phyloP scores from a whole-genome alignment of 2,329 filamentous ascomycete species.

The Pyricularia sp. region DNA sequence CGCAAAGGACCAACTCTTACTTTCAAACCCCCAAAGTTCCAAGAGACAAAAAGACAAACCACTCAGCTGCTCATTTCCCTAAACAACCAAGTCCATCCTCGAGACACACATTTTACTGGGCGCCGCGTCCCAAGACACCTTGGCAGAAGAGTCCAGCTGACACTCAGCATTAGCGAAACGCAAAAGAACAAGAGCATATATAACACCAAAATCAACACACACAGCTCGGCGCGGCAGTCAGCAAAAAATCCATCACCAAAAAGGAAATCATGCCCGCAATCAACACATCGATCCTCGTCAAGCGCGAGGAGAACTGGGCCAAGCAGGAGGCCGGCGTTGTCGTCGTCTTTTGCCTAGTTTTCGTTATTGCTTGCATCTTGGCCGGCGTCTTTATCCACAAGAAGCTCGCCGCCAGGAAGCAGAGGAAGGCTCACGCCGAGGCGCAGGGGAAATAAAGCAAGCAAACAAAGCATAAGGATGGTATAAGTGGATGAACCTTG shows the following conservation, averaged over 20 bases:
- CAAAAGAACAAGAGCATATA: neutral
- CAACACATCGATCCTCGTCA: neutral
- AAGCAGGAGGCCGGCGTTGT: conserved; percentile 43
- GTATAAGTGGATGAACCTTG: neutral
- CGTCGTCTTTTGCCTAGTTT: conserved; percentile 48
- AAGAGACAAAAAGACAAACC: neutral
- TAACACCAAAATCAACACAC: neutral
- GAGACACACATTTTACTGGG: neutral
- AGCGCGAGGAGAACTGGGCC: conserved; percentile 36
- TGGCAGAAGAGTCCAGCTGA: neutral
- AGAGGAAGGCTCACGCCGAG: conserved; percentile 7
- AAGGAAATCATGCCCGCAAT: conserved; percentile 2
- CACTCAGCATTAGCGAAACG: neutral
- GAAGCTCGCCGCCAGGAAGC: conserved; percentile 18
- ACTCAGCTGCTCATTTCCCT: neutral
- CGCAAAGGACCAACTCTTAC: neutral
- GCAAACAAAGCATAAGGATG: neutral
- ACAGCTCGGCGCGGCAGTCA: neutral
- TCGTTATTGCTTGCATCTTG: conserved; percentile 38
- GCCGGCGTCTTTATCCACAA: conserved; percentile 30
- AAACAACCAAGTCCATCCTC: neutral
- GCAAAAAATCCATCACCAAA: neutral
- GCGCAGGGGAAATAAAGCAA: neutral
- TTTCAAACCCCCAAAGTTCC: neutral
- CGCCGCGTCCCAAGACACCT: neutral